Evolutionary conservation across 1,284 basidiomycete genomes (phyloP).

Genomic region (Ceratorhiza oryzae-sativae): DNA sequence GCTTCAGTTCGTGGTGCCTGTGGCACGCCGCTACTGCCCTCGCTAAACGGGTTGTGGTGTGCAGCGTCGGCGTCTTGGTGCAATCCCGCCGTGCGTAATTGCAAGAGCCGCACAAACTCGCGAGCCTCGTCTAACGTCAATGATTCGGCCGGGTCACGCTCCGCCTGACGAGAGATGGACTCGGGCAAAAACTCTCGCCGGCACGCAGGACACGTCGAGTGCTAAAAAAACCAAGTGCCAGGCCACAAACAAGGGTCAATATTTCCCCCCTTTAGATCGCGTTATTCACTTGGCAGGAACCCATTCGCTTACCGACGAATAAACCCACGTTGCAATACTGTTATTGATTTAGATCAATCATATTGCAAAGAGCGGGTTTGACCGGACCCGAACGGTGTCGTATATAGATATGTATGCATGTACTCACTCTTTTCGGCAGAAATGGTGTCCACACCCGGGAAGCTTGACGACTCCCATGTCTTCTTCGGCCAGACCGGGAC

Average conservation of each 20-base stretch:
- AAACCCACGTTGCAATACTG: slow-evolving; percentile 32
- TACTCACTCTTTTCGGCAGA: slow-evolving; percentile 43
- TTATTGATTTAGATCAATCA: neutral
- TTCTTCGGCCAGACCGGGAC: slow-evolving; percentile 39
- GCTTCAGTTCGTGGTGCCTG: neutral
- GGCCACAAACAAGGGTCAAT: neutral
- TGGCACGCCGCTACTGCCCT: slow-evolving; percentile 6
- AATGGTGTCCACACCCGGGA: slow-evolving; percentile 40
- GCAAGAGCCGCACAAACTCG: slow-evolving; percentile 17
- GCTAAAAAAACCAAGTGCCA: neutral
- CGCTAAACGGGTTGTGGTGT: slow-evolving; percentile 23
- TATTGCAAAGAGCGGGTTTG: too few relatives aligned
- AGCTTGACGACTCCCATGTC: slow-evolving; percentile 40
- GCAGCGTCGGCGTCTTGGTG: slow-evolving; percentile 7
- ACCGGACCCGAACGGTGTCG: too few relatives aligned
- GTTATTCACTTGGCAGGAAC: neutral
- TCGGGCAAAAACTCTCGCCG: slow-evolving; percentile 31
- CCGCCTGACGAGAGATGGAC: neutral
- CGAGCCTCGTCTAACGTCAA: slow-evolving; percentile 13
- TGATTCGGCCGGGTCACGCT: slow-evolving; percentile 3
- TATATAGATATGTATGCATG: neutral
- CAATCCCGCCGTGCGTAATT: neutral
- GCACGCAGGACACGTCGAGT: slow-evolving; percentile 42
- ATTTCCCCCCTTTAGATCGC: too few relatives aligned
- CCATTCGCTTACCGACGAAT: slow-evolving; percentile 16